Base-by-base conservation (phyloP, 805 yeast genomes). In the Maudiozyma serrabonitensis region DNA sequence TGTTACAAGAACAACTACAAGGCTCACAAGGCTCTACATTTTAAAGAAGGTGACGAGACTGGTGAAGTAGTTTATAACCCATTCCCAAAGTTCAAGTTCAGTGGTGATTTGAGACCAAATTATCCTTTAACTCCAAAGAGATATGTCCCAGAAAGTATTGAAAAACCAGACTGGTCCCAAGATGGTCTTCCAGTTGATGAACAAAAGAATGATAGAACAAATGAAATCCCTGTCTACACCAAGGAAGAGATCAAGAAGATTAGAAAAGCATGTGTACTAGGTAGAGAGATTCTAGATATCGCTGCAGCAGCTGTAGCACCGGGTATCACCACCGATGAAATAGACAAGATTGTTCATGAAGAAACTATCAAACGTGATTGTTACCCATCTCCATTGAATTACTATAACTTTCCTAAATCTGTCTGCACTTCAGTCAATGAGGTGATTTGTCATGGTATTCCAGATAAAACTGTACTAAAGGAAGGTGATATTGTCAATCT, bases 371-470 rank as follows among this genome's bases (percentile, higher is more conserved):
- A 87, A 67, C 79, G 96, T 67, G 81, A 83, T 55, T 88, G 90
- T 3, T 93, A 93, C 66, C 99, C 99, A 18, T 87, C 96, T 12
- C 96, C 99, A 3, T 73, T 91, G 55, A 93, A 93, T 71, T 93
- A 93, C 71, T 90, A 83, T 71, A 86, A 88, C 68, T 93, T 80
- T 71, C 97, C 98, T 41, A 90, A 89, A 65, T 81, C 93, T 21
- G 78, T 87, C 41, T 93, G 99, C 69, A 88, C 96, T 1, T 88
- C 96, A 2, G 84, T 93, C 42, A 93, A 93, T 68, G 99, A 93
- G 72, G 82, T 89, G 50, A 86, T 93, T 52, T 93, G 99, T 66
- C 99, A 93, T 68, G 99, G 99, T 54, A 86, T 93, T 51, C 99
- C 99, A 26, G 99, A 93, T 69, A 77, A 86, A 70, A 78, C 90